Evolutionary conservation across 805 yeast genomes (phyloP), one percentile per base, ranked within the genome.

Genomic region (Sugiyamaella floridensis): DNA sequence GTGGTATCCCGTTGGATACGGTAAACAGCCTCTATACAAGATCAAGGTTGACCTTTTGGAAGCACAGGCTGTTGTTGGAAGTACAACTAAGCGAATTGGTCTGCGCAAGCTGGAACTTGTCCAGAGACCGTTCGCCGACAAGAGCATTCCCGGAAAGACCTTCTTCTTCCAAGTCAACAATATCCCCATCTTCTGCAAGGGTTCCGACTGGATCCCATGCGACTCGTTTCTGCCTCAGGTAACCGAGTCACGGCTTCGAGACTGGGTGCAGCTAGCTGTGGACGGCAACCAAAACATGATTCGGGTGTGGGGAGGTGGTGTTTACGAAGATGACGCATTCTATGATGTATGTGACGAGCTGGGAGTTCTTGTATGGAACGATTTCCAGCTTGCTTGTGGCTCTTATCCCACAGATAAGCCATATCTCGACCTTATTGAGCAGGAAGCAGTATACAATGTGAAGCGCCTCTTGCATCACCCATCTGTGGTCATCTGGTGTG

Each of bases 311-410:
- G 79, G 75, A 10, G 79, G 79, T 19, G 80, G 80, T 1, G 63
- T 60, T 48, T 76, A 71, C 53, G 79, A 75, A 54, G 60, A 58
- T 42, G 76, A 74, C 32, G 45, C 56, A 2, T 72, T 76, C 53
- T 76, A 75, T 57, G 63, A 66, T 8, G 69, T 67, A 48, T 75
- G 79, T 60, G 79, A 75, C 54, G 50, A 67, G 15, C 53, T 66
- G 7, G 78, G 79, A 1, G 52, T 77, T 7, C 43, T 77, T 55
- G 74, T 77, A 4, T 77, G 81, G 79, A 80, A 77, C 45, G 82
- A 77, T 58, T 75, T 77, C 59, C 72, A 76, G 78, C 77, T 77
- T 65, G 80, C 78, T 1, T 77, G 81, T 65, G 81, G 79, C 1
- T 73, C 71, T 37, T 77, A 77, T 55, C 81, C 81, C 2, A 74